Base-by-base conservation (phyloP, 1,284 basidiomycete genomes). In the Ustanciosporium gigantosporum region DNA sequence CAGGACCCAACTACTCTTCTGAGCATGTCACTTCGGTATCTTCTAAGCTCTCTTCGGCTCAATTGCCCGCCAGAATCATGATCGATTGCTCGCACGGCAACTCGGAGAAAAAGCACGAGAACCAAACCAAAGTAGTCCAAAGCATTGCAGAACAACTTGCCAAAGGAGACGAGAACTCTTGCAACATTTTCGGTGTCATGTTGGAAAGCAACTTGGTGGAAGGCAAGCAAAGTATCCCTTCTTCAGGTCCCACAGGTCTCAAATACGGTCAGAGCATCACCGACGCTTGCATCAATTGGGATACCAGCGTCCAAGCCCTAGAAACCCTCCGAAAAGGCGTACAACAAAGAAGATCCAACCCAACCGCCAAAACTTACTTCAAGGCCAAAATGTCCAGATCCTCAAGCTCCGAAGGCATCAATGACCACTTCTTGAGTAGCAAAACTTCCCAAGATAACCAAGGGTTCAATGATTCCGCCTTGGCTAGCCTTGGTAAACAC, bases 181-280 rank as follows among this genome's bases (percentile, higher is more conserved):
- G 64, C 41, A 84, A 85, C 74, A 91, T 98, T 67, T 88, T 95
- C 84, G 94, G 94, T 51, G 91, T 95, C 55, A 98, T 98, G 95
- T 84, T 97, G 58, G 95, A 98, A 80, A 90, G 88, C 38, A 94
- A 98, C 79, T 83, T 97, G 49, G 84, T 89, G 37, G 93, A 69
- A 22, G 73, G 73, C 24, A 70, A 72, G 27, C 74, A 76, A 46
- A 55, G 29, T n/a, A 73, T 76, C 47, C 74, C 74, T 0, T 17
- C 57, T 3, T 14, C 34, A 4, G 74, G 74, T 4, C 74, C 74
- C 2, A 41, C 51, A 5, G 58, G 31, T 8, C 55, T 76, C 11
- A 70, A 38, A 25, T 70, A 70, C 46, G 74, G 74, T 5, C 66
- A 74, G 52, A 64, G 57, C 19, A 70, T 76, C 31, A 76, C 74